Percentiles rank a stretch among this genome's conserved stretches.
These are phyloP conservation scores for Coemansia sp. DNA, from an alignment of 192 early-diverging fungal species.

Conservation along the genomic window DNA sequence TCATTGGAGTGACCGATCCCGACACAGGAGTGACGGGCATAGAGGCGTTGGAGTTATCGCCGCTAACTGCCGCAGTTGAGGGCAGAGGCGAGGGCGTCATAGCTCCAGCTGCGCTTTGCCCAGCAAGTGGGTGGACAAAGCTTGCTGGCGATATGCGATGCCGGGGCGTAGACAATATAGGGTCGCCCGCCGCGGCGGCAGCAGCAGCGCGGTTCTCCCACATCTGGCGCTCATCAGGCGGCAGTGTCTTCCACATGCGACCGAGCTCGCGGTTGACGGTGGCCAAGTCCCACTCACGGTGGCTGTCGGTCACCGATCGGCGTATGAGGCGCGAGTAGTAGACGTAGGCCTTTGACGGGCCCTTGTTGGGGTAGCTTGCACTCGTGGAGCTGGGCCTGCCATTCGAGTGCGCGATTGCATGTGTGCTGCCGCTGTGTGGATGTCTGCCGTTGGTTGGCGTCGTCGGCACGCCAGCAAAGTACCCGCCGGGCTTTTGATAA, in stretches of 20 bases:
- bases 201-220: conserved; percentile 48
- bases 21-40: conserved; percentile 41
- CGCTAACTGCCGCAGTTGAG: conserved; percentile 17
- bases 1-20: conserved; percentile 29
- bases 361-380: conserved; percentile 46
- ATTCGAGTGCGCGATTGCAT: conserved; percentile 3
- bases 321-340: conserved; percentile 51
- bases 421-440: conserved; percentile 1
- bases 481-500: conserved; percentile 31
- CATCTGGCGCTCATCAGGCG: conserved; percentile 33
- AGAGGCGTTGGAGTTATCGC: conserved; percentile 24
- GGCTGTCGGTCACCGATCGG: conserved; percentile 33
- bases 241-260: conserved; percentile 51
- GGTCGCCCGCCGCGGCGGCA: conserved; percentile 23
- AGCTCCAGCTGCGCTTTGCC: neutral
- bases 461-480: conserved; percentile 17
- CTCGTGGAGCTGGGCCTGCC: conserved; percentile 16
- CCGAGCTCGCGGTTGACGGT: conserved; percentile 54
- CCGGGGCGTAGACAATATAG: conserved; percentile 22
- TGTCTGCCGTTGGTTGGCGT: conserved; percentile 5
- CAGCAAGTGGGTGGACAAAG: neutral
- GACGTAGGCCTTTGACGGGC: conserved; percentile 54
- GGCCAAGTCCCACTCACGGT: conserved; percentile 53
- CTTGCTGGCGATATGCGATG: conserved; percentile 24
- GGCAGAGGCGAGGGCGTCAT: conserved; percentile 28